Conservation (phyloP, 306 rosid species). For the Mimosa bimucronata region DNA sequence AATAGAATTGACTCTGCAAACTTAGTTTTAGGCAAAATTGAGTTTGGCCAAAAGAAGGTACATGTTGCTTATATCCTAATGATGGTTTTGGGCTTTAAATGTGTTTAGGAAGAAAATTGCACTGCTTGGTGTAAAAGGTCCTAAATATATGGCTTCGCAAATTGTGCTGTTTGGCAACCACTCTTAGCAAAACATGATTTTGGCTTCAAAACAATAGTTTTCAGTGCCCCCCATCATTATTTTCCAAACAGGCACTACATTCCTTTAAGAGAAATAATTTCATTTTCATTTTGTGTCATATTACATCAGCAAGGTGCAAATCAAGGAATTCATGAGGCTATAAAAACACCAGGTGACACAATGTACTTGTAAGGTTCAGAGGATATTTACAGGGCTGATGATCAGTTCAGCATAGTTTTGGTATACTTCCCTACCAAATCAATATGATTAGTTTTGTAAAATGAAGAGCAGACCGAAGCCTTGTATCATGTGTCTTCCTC, state of each 20-base stretch:
- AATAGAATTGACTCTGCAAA: not conserved
- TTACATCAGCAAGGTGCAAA: not conserved
- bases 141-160: not conserved
- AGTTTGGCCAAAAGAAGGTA: not conserved
- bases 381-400: constrained; percentile 5
- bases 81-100: not conserved
- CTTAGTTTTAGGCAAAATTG: not conserved
- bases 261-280: not conserved
- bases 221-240: not conserved
- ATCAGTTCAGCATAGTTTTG: constrained; percentile 8
- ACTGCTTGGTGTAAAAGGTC: not conserved
- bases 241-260: not conserved
- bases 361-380: not conserved
- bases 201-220: not conserved
- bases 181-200: not conserved
- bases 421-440: constrained; percentile 1
- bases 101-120: not conserved
- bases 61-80: not conserved
- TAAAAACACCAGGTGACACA: constrained; percentile 15
- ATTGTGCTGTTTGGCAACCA: not conserved
- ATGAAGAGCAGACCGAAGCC: not conserved
- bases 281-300: not conserved
- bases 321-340: not conserved
- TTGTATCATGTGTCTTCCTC: not conserved
- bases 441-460: not conserved